phyloP scores from a whole-genome alignment of 768 basidiomycete genomes.

The Lyophyllum decastes region DNA sequence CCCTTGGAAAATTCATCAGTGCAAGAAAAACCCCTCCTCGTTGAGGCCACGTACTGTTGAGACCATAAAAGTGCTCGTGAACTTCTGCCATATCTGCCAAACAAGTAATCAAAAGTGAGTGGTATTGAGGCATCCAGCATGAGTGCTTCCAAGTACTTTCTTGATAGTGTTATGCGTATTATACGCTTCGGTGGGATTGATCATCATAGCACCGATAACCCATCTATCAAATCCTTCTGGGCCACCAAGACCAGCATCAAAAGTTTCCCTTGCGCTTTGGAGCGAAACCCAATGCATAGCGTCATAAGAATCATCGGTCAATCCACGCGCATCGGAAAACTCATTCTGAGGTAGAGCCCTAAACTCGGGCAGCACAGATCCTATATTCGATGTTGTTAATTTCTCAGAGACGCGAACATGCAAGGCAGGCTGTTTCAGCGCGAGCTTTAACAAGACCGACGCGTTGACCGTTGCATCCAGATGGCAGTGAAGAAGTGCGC shows the following conservation, averaged over 20 bases:
- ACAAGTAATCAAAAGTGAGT: not conserved
- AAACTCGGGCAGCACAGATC: conserved; percentile 52
- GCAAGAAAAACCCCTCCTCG: not conserved
- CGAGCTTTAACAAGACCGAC: conserved; percentile 50
- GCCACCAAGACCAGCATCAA: conserved; percentile 54
- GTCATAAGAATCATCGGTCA: conserved; percentile 47
- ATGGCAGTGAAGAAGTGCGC: conserved; percentile 72
- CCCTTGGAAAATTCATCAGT: conserved; percentile 28
- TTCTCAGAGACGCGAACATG: conserved; percentile 51
- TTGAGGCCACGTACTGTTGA: conserved; percentile 40
- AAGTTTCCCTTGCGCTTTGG: conserved; percentile 51
- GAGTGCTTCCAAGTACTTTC: conserved; percentile 43
- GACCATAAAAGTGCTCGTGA: conserved; percentile 53
- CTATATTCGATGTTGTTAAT: conserved; percentile 43
- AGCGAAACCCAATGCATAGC: conserved; percentile 57
- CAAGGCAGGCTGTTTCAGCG: conserved; percentile 57
- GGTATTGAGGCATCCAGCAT: not conserved
- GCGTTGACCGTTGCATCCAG: conserved; percentile 73
- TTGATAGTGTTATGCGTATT: conserved; percentile 68
- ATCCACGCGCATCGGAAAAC: conserved; percentile 28
- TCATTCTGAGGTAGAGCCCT: conserved; percentile 40
- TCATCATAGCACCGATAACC: conserved; percentile 59
- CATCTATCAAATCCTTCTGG: conserved; percentile 68
- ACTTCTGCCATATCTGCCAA: conserved; percentile 75
- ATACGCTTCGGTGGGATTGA: conserved; percentile 74